Evolutionary conservation across 1,284 basidiomycete genomes (phyloP).

Genomic region (Entoloma clypeatum): DNA sequence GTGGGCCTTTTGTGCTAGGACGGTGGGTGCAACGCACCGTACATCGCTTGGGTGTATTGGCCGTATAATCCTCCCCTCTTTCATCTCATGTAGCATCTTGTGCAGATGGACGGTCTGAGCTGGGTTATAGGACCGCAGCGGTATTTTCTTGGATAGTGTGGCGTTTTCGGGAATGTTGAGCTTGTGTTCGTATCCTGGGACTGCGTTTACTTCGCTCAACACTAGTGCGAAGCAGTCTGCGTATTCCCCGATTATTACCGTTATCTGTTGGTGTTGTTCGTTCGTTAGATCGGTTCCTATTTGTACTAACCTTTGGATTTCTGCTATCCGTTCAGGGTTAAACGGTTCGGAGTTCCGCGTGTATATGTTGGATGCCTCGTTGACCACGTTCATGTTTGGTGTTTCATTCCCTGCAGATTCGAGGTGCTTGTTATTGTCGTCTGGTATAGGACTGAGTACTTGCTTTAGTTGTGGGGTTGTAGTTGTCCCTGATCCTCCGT

Average conservation of each 20-base stretch:
- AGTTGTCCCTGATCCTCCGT: too few relatives aligned
- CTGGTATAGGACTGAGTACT: too few relatives aligned
- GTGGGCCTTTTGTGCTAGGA: too few relatives aligned
- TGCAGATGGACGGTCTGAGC: conserved; percentile 27
- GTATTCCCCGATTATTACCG: conserved; percentile 17
- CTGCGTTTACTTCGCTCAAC: conserved; percentile 25
- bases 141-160: conserved; percentile 20
- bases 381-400: neutral
- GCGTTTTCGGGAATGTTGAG: conserved; percentile 22
- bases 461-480: too few relatives aligned
- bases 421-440: too few relatives aligned
- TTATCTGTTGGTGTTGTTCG: conserved; percentile 14
- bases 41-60: too few relatives aligned
- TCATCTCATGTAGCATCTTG: conserved; percentile 26
- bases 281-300: conserved; percentile 23
- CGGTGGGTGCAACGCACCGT: too few relatives aligned
- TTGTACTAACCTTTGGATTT: conserved; percentile 18
- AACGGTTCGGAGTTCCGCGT: conserved; percentile 22
- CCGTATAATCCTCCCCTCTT: conserved; percentile 30
- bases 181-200: conserved; percentile 22
- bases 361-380: conserved; percentile 3
- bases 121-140: conserved; percentile 24
- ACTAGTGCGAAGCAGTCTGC: conserved; percentile 32
- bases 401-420: neutral
- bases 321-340: conserved; percentile 18